Evolutionary conservation across 2,329 filamentous ascomycete genomes (phyloP), one percentile per base, ranked within the genome.

Genomic region (Thielaviopsis ethacetica): DNA sequence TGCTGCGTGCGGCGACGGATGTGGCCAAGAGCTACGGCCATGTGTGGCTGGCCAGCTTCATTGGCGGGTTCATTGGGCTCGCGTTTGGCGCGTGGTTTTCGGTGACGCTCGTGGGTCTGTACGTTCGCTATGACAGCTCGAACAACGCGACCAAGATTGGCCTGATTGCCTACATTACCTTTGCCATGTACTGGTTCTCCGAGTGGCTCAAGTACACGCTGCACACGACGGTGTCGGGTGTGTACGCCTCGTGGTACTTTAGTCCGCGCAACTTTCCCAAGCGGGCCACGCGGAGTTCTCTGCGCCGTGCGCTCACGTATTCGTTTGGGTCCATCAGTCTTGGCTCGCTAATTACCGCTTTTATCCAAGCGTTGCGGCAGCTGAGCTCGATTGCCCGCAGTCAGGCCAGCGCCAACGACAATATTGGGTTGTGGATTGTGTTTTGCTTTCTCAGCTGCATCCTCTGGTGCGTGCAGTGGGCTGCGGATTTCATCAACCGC

Each of bases 171-270:
- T 96, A 94, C 68, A 80, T 90, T 64, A 95, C 90, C 0, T 96
- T 97, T 66, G 85, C 90, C 57, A 88, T 84, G 71, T 96, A 94
- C 72, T 97, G 91, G 91, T 84, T 95, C 63, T 85, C 87, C 1
- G 91, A 97, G 69, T 91, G 86, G 79, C 74, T 96, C 65, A 96
- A 96, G 75, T 95, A 95, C 71, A 90, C 88, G 0, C 88, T 95
- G 53, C 90, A 97, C 68, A 86, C 85, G 1, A 90, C 83, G 24
- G 86, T 95, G 61, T 86, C 89, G 0, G 91, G 91, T 0, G 84
- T 95, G 0, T 96, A 95, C 65, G 91, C 89, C 1, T 85, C 86
- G 0, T 97, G 91, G 91, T 97, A 95, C 73, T 96, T 95, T 69
- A 85, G 81, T 63, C 71, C 80, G 0, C 72, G 76, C 60, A 79